These are phyloP conservation scores for Claviceps digitariae DNA, from an alignment of 2,329 filamentous ascomycete genomes.

Conservation along the genomic window DNA sequence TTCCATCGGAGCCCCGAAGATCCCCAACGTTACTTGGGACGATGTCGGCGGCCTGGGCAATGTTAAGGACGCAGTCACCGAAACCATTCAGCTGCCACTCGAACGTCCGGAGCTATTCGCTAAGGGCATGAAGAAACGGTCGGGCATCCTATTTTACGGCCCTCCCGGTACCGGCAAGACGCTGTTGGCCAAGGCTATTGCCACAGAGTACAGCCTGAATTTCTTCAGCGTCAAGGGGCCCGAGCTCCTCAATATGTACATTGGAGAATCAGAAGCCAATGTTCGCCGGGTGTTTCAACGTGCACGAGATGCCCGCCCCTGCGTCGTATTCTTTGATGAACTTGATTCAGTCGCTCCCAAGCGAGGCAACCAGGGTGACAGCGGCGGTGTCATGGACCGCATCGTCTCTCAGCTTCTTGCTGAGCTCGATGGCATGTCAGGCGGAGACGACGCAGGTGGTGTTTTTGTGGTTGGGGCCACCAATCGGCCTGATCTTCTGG, in stretches of 20 bases:
- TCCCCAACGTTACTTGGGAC: conserved; percentile 91
- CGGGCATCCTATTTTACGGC: conserved; percentile 83
- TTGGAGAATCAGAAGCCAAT: conserved; percentile 86
- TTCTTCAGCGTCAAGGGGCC: conserved; percentile 92
- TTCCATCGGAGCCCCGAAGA: conserved; percentile 93
- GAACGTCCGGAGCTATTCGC: conserved; percentile 88
- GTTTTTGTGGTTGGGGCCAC: conserved; percentile 97
- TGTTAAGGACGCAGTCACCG: conserved; percentile 92
- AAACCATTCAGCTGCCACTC: conserved; percentile 88
- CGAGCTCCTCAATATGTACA: conserved; percentile 90
- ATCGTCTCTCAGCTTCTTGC: conserved; percentile 92
- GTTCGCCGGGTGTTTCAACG: conserved; percentile 81
- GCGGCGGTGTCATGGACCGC: conserved; percentile 93
- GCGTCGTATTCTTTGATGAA: conserved; percentile 89
- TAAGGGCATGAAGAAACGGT: conserved; percentile 96
- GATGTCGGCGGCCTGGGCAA: conserved; percentile 88
- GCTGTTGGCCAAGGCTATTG: conserved; percentile 82
- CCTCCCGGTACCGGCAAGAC: conserved; percentile 89
- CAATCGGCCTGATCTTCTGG: conserved; percentile 84
- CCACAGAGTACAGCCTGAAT: conserved; percentile 85
- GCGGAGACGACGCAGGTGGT: conserved; percentile 71
- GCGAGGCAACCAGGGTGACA: conserved; percentile 92
- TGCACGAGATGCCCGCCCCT: conserved; percentile 72
- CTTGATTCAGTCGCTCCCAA: conserved; percentile 90
- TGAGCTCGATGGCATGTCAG: conserved; percentile 95